Conservation (phyloP, 495 filamentous ascomycete genomes). For the Penicillium cosmopolitanum region DNA sequence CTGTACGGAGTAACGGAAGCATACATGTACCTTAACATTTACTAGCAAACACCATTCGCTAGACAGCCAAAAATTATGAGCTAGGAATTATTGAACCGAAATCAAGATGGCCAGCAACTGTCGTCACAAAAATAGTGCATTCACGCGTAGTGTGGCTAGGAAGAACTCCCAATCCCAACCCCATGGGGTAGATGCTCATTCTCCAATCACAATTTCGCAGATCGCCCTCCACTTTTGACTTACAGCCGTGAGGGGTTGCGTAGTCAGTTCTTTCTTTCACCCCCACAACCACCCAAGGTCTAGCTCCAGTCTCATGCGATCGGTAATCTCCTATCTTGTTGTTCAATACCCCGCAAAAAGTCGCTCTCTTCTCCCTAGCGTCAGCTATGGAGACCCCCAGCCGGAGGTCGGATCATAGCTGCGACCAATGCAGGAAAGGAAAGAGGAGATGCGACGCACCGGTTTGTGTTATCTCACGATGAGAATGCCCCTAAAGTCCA, state of each 20-base stretch:
- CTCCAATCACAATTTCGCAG: neutral
- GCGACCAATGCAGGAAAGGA: conserved; percentile 51
- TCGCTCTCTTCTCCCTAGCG: neutral
- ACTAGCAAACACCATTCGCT: no score
- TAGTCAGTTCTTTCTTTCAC: neutral
- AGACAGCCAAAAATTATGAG: no score
- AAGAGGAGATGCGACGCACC: conserved; percentile 47
- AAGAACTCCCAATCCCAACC: neutral
- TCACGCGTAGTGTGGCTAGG: neutral
- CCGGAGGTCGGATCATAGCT: conserved; percentile 42
- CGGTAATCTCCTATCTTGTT: neutral
- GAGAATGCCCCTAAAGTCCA: neutral
- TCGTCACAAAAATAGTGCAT: neutral
- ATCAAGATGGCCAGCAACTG: neutral
- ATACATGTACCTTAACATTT: no score
- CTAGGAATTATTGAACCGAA: neutral
- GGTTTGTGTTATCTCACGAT: conserved; percentile 15
- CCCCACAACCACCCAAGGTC: neutral
- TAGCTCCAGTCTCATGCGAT: neutral
- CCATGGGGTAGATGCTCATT: neutral
- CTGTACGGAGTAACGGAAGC: no score
- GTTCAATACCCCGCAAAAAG: neutral
- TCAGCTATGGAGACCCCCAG: conserved; percentile 12
- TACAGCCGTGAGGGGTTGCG: neutral
- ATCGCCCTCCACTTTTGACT: neutral